Percentiles rank a stretch among this genome's conserved stretches.
These are phyloP conservation scores for Tulasnella sp. DNA, from an alignment of 768 basidiomycete species.

Conservation along the genomic window DNA sequence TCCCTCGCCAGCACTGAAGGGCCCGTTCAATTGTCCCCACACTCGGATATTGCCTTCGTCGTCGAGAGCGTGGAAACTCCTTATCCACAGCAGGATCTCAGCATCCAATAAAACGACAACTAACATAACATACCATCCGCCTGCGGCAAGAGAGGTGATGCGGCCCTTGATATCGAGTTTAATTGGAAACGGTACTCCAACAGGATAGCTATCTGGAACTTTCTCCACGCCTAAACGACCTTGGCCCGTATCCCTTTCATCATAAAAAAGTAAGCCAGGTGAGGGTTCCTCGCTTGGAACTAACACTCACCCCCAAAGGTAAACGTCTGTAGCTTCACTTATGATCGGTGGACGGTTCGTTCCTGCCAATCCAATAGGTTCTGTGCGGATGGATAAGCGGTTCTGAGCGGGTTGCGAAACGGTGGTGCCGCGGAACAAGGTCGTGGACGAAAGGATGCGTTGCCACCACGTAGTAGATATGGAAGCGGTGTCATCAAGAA, in stretches of 20 bases:
- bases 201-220: slow-evolving; percentile 27
- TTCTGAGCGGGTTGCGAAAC: no score
- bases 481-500: no score
- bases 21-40: slow-evolving; percentile 66
- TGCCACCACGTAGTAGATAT: no score
- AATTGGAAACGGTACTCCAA: slow-evolving; percentile 51
- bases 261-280: slow-evolving; percentile 19
- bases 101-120: no score
- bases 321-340: no score
- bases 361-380: no score
- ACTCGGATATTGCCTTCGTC: slow-evolving; percentile 56
- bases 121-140: slow-evolving; percentile 56
- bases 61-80: slow-evolving; percentile 82
- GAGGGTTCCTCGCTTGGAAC: slow-evolving; percentile 31
- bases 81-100: slow-evolving; percentile 25
- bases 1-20: slow-evolving; percentile 37
- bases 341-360: no score
- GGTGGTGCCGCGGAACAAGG: no score
- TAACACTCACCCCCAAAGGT: slow-evolving; percentile 47
- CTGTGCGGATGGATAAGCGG: no score
- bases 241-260: slow-evolving; percentile 47
- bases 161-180: slow-evolving; percentile 48
- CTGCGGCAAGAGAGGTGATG: slow-evolving; percentile 62
- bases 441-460: no score
- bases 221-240: slow-evolving; percentile 48